Conservation (phyloP, 202 grass and related monocot species). For the Panicum virgatum region DNA sequence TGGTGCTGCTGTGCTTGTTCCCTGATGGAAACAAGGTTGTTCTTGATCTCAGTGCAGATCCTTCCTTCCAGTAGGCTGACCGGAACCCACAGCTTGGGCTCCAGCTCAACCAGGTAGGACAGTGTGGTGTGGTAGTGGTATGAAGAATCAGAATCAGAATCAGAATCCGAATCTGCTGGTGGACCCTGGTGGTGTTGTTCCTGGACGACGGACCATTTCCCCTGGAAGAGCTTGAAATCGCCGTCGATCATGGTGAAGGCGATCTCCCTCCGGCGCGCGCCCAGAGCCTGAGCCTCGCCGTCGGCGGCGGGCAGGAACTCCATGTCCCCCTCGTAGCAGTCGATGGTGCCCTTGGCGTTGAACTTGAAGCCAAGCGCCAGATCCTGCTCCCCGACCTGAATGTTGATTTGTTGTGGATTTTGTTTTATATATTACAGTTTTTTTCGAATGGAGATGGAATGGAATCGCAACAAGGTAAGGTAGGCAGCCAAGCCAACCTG, state of each 20-base stretch:
- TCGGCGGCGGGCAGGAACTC: constrained; percentile 30
- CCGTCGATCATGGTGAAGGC: constrained; percentile 88
- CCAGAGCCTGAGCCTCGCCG: no score
- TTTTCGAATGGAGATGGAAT: no score
- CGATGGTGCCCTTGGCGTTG: constrained; percentile 68
- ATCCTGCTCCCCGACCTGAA: constrained; percentile 76
- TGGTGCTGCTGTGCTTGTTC: constrained; percentile 58
- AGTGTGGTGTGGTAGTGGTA: constrained; percentile 29
- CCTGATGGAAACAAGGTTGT: constrained; percentile 66
- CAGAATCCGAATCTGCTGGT: not conserved
- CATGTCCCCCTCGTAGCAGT: constrained; percentile 78
- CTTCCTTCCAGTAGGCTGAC: constrained; percentile 75
- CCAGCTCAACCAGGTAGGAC: constrained; percentile 73
- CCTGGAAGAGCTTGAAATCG: constrained; percentile 79
- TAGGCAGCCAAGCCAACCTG: no score
- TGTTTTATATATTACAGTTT: no score
- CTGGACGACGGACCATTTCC: constrained; percentile 77
- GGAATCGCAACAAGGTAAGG: no score
- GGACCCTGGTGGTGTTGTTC: constrained; percentile 1
- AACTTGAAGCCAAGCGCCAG: constrained; percentile 78
- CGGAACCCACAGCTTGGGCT: constrained; percentile 90
- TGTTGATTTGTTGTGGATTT: no score
- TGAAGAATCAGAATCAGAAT: no score
- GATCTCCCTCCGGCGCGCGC: constrained; percentile 53
- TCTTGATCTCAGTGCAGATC: constrained; percentile 78